A percentile compares a stretch with the other conserved stretches of the same genome.
phyloP scores from a whole-genome alignment of 768 basidiomycete species.

The Suillus americanus region DNA sequence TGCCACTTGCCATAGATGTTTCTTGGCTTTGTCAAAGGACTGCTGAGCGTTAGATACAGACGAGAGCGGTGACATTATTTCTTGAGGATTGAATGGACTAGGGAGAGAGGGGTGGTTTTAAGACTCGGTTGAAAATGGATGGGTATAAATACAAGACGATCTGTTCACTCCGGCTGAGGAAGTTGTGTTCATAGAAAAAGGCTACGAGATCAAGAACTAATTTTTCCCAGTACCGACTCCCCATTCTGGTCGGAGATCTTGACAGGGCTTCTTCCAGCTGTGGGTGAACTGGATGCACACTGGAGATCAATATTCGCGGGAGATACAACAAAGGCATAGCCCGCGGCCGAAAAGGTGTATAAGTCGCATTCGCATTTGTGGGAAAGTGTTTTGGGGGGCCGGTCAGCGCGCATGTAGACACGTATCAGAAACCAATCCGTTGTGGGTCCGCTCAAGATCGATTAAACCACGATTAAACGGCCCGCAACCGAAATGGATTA shows the following conservation, averaged over 20 bases:
- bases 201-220: slow-evolving; percentile 37
- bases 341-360: slow-evolving; percentile 32
- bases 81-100: slow-evolving; percentile 17
- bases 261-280: slow-evolving; percentile 27
- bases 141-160: slow-evolving; percentile 29
- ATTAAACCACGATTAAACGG: slow-evolving; percentile 35
- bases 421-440: slow-evolving; percentile 24
- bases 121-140: slow-evolving; percentile 21
- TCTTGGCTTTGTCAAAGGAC: slow-evolving; percentile 36
- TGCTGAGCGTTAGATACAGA: slow-evolving; percentile 23
- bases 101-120: slow-evolving; percentile 22
- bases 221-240: slow-evolving; percentile 36
- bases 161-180: slow-evolving; percentile 28
- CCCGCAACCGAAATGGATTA: slow-evolving; percentile 35
- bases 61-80: slow-evolving; percentile 25
- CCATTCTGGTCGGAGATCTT: slow-evolving; percentile 39
- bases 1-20: slow-evolving; percentile 34
- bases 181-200: slow-evolving; percentile 40
- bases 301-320: slow-evolving; percentile 38
- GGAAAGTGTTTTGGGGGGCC: slow-evolving; percentile 29
- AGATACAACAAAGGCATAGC: slow-evolving; percentile 33
- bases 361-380: slow-evolving; percentile 26
- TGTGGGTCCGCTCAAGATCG: slow-evolving; percentile 39
- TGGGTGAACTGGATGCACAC: slow-evolving; percentile 22
- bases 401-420: slow-evolving; percentile 26